Conservation (phyloP, 2,329 filamentous ascomycete genomes). For the Penicillium sclerotigenum region DNA sequence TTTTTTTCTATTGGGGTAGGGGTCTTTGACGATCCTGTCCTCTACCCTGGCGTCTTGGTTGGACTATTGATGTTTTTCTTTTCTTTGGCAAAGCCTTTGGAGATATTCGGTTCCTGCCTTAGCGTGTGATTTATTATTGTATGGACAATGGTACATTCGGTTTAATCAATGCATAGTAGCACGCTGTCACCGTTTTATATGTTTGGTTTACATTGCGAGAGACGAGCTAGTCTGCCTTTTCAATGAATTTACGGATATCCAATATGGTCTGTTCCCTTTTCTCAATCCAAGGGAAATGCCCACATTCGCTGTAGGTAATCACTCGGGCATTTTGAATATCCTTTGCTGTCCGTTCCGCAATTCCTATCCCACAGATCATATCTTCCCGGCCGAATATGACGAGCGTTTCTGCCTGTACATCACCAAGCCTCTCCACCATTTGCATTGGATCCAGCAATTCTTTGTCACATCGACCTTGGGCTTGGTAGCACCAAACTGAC, state of each 20-base stretch:
- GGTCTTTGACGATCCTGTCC: conserved; percentile 32
- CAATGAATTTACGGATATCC: conserved; percentile 17
- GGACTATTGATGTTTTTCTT: conserved; percentile 10
- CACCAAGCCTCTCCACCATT: conserved; percentile 19
- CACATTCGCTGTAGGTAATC: conserved; percentile 17
- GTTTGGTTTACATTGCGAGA: background rate
- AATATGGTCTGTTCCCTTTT: conserved; percentile 14
- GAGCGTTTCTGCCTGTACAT: conserved; percentile 26
- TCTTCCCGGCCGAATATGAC: conserved; percentile 27
- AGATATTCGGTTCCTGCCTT: conserved; percentile 7
- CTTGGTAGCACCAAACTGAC: background rate
- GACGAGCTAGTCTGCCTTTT: background rate
- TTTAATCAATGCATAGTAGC: conserved; percentile 19
- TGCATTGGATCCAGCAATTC: background rate
- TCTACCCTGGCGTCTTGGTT: conserved; percentile 28
- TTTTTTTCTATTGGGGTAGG: conserved; percentile 13
- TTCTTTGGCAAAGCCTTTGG: conserved; percentile 5
- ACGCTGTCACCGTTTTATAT: background rate
- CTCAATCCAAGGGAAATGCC: conserved; percentile 32
- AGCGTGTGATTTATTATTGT: conserved; percentile 23
- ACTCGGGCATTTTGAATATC: conserved; percentile 5
- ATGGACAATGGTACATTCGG: conserved; percentile 13
- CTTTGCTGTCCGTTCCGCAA: conserved; percentile 16
- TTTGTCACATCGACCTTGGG: conserved; percentile 1
- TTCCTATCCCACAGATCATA: conserved; percentile 20